Conservation (phyloP, 257 asterid species). For the Cordia subcordata region DNA sequence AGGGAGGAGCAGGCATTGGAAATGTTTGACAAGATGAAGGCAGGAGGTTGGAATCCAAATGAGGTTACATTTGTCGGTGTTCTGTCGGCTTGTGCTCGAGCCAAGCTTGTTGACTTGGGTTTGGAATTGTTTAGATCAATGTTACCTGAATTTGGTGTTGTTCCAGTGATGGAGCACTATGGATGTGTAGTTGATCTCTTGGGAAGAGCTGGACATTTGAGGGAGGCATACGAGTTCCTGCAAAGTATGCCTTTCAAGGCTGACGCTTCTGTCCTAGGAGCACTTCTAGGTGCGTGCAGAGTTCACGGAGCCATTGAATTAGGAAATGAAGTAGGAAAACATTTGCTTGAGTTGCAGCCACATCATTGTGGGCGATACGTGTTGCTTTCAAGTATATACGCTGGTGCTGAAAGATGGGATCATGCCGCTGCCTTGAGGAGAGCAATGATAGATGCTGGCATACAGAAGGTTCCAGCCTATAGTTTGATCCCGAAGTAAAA, state of each 20-base stretch:
- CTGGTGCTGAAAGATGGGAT: slow-evolving; percentile 73
- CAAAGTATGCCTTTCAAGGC: slow-evolving; percentile 71
- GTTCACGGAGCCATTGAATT: slow-evolving; percentile 64
- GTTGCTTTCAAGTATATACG: slow-evolving; percentile 64
- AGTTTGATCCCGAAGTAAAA: slow-evolving; percentile 24
- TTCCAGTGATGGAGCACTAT: slow-evolving; percentile 75
- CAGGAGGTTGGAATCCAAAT: slow-evolving; percentile 33
- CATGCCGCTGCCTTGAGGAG: slow-evolving; percentile 63
- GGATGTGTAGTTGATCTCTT: slow-evolving; percentile 89
- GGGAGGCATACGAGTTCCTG: slow-evolving; percentile 61
- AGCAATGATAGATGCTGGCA: slow-evolving; percentile 58
- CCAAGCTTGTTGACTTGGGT: slow-evolving; percentile 48
- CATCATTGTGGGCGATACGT: slow-evolving; percentile 61
- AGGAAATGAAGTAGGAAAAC: slow-evolving; percentile 61
- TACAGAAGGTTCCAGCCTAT: slow-evolving; percentile 68
- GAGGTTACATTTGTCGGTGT: slow-evolving; percentile 70
- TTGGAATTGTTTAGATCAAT: slow-evolving; percentile 51
- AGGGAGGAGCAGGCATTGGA: slow-evolving; percentile 61
- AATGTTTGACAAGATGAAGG: slow-evolving; percentile 53
- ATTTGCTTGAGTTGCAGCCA: slow-evolving; percentile 55
- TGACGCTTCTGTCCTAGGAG: slow-evolving; percentile 74
- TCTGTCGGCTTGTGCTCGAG: slow-evolving; percentile 72
- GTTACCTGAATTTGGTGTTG: slow-evolving; percentile 35
- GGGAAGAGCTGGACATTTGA: slow-evolving; percentile 68
- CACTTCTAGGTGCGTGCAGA: slow-evolving; percentile 79